Evolutionary conservation across 441 rosid species (phyloP).

Genomic region (Erodium texanum): DNA sequence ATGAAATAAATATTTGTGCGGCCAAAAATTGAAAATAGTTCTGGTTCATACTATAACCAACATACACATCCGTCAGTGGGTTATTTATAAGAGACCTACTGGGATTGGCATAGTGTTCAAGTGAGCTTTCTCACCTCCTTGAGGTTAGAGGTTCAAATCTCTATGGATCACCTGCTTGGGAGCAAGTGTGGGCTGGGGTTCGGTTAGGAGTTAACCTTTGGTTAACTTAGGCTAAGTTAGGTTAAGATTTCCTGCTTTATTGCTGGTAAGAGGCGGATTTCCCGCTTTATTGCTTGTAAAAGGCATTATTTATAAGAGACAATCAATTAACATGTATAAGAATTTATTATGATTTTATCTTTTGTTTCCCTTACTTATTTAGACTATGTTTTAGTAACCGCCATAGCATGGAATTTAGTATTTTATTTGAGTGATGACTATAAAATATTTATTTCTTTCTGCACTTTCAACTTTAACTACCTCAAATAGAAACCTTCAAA

Average conservation of each 20-base stretch:
- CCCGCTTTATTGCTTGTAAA: too few relatives aligned
- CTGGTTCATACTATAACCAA: background rate
- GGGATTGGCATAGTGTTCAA: too few relatives aligned
- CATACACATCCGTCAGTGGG: background rate
- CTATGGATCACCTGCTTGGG: too few relatives aligned
- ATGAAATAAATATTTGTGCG: background rate
- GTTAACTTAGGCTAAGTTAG: too few relatives aligned
- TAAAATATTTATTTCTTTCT: constrained; percentile 29
- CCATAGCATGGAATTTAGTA: background rate
- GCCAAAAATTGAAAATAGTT: background rate
- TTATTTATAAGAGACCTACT: background rate
- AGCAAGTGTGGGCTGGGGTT: too few relatives aligned
- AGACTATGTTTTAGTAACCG: background rate
- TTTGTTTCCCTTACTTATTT: background rate
- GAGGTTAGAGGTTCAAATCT: too few relatives aligned
- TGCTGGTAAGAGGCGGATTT: too few relatives aligned
- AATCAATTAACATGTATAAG: background rate
- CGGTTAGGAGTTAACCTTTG: too few relatives aligned
- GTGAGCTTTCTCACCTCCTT: too few relatives aligned
- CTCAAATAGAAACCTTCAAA: constrained; percentile 27
- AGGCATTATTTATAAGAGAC: background rate
- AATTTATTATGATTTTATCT: background rate
- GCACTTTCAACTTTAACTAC: constrained; percentile 33
- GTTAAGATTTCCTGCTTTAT: too few relatives aligned
- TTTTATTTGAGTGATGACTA: constrained; percentile 17